Evolutionary conservation across 306 rosid species (phyloP).

Genomic region (Canavalia gladiata): DNA sequence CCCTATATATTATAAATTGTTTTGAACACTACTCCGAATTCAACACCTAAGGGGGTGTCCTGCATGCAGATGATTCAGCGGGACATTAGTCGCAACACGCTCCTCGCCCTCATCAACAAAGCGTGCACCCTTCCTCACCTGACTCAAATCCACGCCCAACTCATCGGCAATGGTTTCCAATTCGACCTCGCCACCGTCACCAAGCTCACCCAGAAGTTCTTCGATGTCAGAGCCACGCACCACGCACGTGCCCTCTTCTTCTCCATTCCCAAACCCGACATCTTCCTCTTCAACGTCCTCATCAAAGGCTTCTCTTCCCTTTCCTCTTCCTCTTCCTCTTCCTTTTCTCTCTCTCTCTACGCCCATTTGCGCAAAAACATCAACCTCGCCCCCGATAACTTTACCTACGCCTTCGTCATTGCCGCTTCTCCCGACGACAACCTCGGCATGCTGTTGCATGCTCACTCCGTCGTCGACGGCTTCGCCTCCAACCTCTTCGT

Average conservation of each 20-base stretch:
- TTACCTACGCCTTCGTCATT: constrained; percentile 70
- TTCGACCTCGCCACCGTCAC: constrained; percentile 79
- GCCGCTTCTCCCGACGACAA: constrained; percentile 65
- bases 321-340: constrained; percentile 63
- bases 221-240: constrained; percentile 72
- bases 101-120: constrained; percentile 64
- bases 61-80: constrained; percentile 38
- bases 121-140: constrained; percentile 64
- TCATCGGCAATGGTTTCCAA: constrained; percentile 71
- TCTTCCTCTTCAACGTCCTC: constrained; percentile 87
- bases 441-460: constrained; percentile 66
- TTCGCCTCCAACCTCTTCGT: constrained; percentile 64
- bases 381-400: constrained; percentile 69
- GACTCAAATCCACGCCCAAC: constrained; percentile 77
- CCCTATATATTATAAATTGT: too few relatives aligned
- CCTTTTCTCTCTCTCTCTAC: constrained; percentile 68
- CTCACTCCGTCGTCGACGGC: constrained; percentile 78
- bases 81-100: constrained; percentile 57
- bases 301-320: constrained; percentile 68
- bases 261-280: constrained; percentile 76
- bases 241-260: constrained; percentile 72
- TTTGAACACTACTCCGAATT: too few relatives aligned
- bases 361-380: constrained; percentile 65
- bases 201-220: constrained; percentile 85
- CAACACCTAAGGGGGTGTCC: neutral